A percentile compares a stretch with the other conserved stretches of the same genome.
Evolutionary conservation across 306 rosid genomes (phyloP).

Genomic region (Hippophae rhamnoides): DNA sequence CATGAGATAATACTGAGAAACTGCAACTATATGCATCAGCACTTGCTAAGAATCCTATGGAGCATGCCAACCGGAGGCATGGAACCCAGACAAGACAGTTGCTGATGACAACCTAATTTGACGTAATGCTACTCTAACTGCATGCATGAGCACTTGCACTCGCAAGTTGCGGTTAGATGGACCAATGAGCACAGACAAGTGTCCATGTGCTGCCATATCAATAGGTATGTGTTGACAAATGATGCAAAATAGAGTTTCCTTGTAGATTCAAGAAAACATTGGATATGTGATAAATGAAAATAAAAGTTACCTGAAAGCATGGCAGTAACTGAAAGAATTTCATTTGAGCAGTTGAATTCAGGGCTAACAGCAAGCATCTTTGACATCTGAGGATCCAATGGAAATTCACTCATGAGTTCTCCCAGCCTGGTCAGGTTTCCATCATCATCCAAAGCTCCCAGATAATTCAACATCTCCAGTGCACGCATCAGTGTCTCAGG

Average conservation of each 20-base stretch:
- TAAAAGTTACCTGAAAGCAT: constrained; percentile 73
- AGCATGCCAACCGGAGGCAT: constrained; percentile 89
- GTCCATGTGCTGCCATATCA: constrained; percentile 25
- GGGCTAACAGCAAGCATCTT: constrained; percentile 75
- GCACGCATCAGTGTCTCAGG: constrained; percentile 78
- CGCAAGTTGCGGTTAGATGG: constrained; percentile 34
- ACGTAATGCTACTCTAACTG: constrained; percentile 38
- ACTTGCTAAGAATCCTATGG: constrained; percentile 76
- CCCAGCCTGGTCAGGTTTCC: constrained; percentile 69
- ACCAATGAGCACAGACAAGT: constrained; percentile 29
- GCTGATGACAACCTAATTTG: constrained; percentile 89
- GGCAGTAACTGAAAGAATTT: constrained; percentile 57
- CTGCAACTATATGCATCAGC: constrained; percentile 99
- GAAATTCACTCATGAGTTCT: constrained; percentile 65
- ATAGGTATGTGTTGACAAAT: constrained; percentile 27
- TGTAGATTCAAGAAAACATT: constrained; percentile 22
- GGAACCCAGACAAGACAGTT: constrained; percentile 65
- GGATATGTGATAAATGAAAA: background rate
- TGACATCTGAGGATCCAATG: constrained; percentile 78
- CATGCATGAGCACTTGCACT: constrained; percentile 34
- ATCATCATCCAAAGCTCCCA: constrained; percentile 70
- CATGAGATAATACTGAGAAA: constrained; percentile 98
- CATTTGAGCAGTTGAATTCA: constrained; percentile 66
- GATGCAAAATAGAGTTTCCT: constrained; percentile 31
- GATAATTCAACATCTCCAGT: constrained; percentile 56